Conservation (phyloP, 2,329 filamentous ascomycete genomes). For the Stemphylium lycopersici region DNA sequence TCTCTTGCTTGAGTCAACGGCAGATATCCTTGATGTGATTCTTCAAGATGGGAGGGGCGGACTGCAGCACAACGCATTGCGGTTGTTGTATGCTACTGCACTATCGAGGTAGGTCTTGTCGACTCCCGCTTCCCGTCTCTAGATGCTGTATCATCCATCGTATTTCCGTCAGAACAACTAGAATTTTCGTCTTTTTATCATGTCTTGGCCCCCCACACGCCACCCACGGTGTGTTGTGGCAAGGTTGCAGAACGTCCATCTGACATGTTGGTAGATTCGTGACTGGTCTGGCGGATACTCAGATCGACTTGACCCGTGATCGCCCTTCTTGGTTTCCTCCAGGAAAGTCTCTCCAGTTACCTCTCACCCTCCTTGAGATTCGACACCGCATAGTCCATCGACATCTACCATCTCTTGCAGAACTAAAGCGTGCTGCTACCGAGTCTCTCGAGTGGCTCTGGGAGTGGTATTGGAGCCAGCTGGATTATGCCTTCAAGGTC, state of each 20-base stretch:
- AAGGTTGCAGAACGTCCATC: background rate
- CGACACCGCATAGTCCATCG: constrained; percentile 91
- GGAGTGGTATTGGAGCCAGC: constrained; percentile 79
- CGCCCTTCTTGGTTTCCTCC: constrained; percentile 35
- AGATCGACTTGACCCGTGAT: constrained; percentile 38
- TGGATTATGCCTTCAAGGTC: constrained; percentile 48
- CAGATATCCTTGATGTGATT: constrained; percentile 71
- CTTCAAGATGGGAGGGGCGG: constrained; percentile 63
- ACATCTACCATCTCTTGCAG: constrained; percentile 76
- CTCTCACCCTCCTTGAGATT: constrained; percentile 83
- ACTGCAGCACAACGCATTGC: constrained; percentile 64
- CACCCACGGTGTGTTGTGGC: too few species aligned
- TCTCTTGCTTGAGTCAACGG: constrained; percentile 80
- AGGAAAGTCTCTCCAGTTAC: constrained; percentile 30
- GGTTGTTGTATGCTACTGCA: constrained; percentile 74
- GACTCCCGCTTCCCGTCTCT: too few species aligned
- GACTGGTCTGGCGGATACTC: constrained; percentile 77
- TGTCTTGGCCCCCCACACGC: too few species aligned
- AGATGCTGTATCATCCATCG: background rate
- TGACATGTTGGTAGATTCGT: constrained; percentile 65
- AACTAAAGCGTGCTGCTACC: constrained; percentile 71
- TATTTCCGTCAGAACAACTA: too few species aligned
- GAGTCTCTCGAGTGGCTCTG: constrained; percentile 85
- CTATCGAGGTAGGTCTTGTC: constrained; percentile 66
- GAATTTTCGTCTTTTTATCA: background rate